Conservation (phyloP, 441 rosid species). For the Populus hybrid region DNA sequence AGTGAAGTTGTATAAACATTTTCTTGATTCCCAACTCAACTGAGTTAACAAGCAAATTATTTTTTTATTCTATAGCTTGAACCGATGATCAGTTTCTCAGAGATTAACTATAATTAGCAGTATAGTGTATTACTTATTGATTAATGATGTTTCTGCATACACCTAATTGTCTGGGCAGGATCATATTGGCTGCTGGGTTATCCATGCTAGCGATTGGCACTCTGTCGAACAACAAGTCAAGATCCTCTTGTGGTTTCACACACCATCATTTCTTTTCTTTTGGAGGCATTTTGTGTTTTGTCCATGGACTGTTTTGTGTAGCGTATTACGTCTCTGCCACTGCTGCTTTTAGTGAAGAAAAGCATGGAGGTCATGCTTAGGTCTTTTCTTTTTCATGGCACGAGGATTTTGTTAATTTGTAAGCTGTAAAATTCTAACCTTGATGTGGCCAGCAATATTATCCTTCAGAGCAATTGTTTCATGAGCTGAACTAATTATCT, state of each 20-base stretch:
- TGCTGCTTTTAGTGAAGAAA: conserved; percentile 47
- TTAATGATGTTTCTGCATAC: background rate
- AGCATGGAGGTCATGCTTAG: conserved; percentile 27
- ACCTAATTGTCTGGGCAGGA: conserved; percentile 45
- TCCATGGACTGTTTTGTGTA: conserved; percentile 72
- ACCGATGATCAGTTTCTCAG: background rate
- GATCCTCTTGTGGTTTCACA: conserved; percentile 73
- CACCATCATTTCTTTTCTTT: conserved; percentile 81
- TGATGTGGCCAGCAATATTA: background rate
- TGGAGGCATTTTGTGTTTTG: conserved; percentile 83
- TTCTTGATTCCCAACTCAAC: background rate
- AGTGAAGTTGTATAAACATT: background rate
- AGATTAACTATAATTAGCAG: background rate
- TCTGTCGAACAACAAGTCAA: conserved; percentile 68
- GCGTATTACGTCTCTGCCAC: conserved; percentile 81
- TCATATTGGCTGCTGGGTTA: conserved; percentile 67
- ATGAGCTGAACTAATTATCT: background rate
- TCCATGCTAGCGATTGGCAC: conserved; percentile 71
- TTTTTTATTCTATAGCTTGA: background rate
- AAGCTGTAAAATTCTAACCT: background rate
- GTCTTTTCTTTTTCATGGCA: background rate
- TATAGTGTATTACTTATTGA: background rate
- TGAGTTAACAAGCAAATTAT: background rate
- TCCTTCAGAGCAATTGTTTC: background rate
- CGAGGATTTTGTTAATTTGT: background rate